phyloP scores from a whole-genome alignment of 1,284 basidiomycete genomes.

The Erythrobasidium hasegawianum region DNA sequence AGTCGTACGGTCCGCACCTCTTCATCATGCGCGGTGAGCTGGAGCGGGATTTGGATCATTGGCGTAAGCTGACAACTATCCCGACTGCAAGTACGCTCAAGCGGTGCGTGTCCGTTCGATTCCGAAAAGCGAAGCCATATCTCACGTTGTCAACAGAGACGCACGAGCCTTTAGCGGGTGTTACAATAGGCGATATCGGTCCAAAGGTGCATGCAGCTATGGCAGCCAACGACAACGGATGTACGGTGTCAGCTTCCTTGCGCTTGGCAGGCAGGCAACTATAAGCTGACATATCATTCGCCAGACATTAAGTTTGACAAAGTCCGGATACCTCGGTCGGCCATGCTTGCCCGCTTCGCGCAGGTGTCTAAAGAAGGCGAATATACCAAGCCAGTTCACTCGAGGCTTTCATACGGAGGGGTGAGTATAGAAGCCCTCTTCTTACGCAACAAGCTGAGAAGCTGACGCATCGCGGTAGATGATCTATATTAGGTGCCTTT shows the following conservation, averaged over 20 bases:
- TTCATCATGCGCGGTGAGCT: slow-evolving; percentile 62
- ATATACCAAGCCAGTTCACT: slow-evolving; percentile 66
- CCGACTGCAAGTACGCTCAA: too few species aligned
- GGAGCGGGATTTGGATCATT: too few species aligned
- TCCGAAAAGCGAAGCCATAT: too few species aligned
- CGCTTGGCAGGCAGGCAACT: slow-evolving; percentile 14
- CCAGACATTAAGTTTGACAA: slow-evolving; percentile 58
- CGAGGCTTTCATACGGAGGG: slow-evolving; percentile 71
- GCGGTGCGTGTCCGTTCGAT: too few species aligned
- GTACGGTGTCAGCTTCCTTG: slow-evolving; percentile 48
- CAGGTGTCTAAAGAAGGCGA: slow-evolving; percentile 63
- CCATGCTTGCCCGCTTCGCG: slow-evolving; percentile 74
- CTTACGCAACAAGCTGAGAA: not conserved
- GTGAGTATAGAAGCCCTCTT: too few species aligned
- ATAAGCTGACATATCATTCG: not conserved
- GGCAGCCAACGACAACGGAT: slow-evolving; percentile 65
- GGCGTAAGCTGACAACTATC: too few species aligned
- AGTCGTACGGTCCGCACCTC: slow-evolving; percentile 68
- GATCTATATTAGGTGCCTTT: slow-evolving; percentile 48
- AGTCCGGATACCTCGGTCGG: slow-evolving; percentile 65
- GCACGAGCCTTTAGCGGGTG: slow-evolving; percentile 62
- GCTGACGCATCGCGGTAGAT: slow-evolving; percentile 39
- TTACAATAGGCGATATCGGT: slow-evolving; percentile 71
- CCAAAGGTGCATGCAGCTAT: slow-evolving; percentile 62
- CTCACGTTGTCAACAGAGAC: slow-evolving; percentile 54